A percentile compares a stretch with the other conserved stretches of the same genome.
Conservation (phyloP, 192 early-diverging fungal species). For the Backusella luteola region DNA sequence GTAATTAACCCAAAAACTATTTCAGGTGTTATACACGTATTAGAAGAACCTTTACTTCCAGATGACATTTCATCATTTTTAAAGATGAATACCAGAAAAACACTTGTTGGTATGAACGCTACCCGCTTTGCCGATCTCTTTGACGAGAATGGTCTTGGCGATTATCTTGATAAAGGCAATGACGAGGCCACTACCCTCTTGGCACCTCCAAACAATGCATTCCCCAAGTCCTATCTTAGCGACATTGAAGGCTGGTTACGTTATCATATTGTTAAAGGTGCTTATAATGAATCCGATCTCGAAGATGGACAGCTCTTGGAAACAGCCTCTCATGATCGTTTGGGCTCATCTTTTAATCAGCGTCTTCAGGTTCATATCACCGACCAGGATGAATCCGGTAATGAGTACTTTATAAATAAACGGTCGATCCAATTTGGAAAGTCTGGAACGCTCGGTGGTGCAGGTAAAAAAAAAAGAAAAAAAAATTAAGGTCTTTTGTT, state of each 20-base stretch:
- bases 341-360: slow-evolving; percentile 48
- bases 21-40: slow-evolving; percentile 44
- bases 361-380: slow-evolving; percentile 45
- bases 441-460: slow-evolving; percentile 42
- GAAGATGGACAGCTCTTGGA: slow-evolving; percentile 49
- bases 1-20: slow-evolving; percentile 34
- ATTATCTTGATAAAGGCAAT: slow-evolving; percentile 58
- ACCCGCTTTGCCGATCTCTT: slow-evolving; percentile 60
- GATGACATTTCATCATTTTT: slow-evolving; percentile 4
- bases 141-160: slow-evolving; percentile 49
- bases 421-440: slow-evolving; percentile 48
- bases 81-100: slow-evolving; percentile 18
- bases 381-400: slow-evolving; percentile 20
- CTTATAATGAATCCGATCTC: slow-evolving; percentile 44
- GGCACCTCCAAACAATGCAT: slow-evolving; percentile 60
- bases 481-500: background rate
- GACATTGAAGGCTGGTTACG: slow-evolving; percentile 48
- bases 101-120: slow-evolving; percentile 63
- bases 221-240: slow-evolving; percentile 28
- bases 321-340: slow-evolving; percentile 49
- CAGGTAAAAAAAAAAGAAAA: slow-evolving; percentile 22
- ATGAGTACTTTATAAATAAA: slow-evolving; percentile 23
- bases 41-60: slow-evolving; percentile 19
- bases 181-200: slow-evolving; percentile 61
- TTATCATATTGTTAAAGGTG: slow-evolving; percentile 67